Conservation (phyloP, 352 stramenopile species). For the Pythium diclinum region DNA sequence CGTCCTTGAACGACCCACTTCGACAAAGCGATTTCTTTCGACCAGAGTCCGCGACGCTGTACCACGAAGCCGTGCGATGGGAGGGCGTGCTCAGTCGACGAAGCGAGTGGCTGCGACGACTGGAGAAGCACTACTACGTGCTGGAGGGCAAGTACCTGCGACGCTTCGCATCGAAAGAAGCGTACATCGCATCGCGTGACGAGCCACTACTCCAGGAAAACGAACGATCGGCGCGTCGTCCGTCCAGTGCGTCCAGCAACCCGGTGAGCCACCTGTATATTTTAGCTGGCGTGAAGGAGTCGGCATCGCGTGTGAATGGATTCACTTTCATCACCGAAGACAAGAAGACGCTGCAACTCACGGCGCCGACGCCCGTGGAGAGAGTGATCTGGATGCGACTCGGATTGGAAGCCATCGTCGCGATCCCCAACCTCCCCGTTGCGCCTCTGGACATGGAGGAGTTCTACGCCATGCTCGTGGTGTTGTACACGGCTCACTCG, state of each 20-base stretch:
- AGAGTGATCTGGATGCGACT: conserved; percentile 89
- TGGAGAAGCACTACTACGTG: conserved; percentile 87
- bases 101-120: conserved; percentile 77
- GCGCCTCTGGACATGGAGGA: conserved; percentile 85
- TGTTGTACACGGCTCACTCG: conserved; percentile 77
- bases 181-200: conserved; percentile 73
- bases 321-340: conserved; percentile 89
- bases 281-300: conserved; percentile 81
- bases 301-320: conserved; percentile 67
- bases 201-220: conserved; percentile 61
- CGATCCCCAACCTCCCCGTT: conserved; percentile 72
- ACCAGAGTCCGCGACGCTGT: conserved; percentile 48
- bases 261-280: conserved; percentile 77
- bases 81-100: conserved; percentile 76
- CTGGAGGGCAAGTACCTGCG: conserved; percentile 82
- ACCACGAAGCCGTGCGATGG: conserved; percentile 83
- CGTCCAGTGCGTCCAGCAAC: conserved; percentile 34
- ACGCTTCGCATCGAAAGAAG: conserved; percentile 81
- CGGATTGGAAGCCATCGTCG: conserved; percentile 80
- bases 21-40: conserved; percentile 25
- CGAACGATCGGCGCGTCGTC: conserved; percentile 36
- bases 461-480: conserved; percentile 88
- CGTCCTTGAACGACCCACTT: conserved; percentile 4
- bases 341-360: conserved; percentile 81
- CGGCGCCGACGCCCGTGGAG: conserved; percentile 71